A percentile compares a stretch with the other conserved stretches of the same genome.
phyloP scores from a whole-genome alignment of 345 rosid genomes.

The Conringia planisiliqua region DNA sequence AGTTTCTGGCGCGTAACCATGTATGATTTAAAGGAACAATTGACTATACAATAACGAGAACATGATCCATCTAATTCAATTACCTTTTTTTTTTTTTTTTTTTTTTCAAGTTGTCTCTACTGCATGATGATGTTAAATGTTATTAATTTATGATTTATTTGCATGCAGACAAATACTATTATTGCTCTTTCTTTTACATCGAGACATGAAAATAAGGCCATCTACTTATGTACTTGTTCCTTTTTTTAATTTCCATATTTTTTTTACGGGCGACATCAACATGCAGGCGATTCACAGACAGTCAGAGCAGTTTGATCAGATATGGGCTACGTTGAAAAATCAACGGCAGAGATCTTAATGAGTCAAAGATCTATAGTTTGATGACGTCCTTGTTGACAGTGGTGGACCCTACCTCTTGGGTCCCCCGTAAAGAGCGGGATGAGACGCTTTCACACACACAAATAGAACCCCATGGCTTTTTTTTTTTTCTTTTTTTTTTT shows the following conservation, averaged over 20 bases:
- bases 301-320: background rate
- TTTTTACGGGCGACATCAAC: background rate
- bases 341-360: background rate
- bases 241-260: background rate
- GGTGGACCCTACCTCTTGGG: background rate
- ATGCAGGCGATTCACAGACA: conserved; percentile 1
- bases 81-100: background rate
- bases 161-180: background rate
- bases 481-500: background rate
- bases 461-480: background rate
- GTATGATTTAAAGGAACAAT: background rate
- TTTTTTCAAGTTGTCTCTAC: background rate
- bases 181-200: background rate
- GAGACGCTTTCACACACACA: background rate
- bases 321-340: background rate
- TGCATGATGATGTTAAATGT: background rate
- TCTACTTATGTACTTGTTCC: background rate
- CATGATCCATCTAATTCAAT: background rate
- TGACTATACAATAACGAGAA: background rate
- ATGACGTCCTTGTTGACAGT: background rate
- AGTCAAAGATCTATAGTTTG: background rate
- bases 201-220: background rate
- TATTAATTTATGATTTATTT: background rate
- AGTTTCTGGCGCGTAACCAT: background rate
- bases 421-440: conserved; percentile 2